Evolutionary conservation across 129 eudicot genomes (phyloP), one percentile per base, ranked within the genome.

Genomic region (Chrysanthemum seticuspe): DNA sequence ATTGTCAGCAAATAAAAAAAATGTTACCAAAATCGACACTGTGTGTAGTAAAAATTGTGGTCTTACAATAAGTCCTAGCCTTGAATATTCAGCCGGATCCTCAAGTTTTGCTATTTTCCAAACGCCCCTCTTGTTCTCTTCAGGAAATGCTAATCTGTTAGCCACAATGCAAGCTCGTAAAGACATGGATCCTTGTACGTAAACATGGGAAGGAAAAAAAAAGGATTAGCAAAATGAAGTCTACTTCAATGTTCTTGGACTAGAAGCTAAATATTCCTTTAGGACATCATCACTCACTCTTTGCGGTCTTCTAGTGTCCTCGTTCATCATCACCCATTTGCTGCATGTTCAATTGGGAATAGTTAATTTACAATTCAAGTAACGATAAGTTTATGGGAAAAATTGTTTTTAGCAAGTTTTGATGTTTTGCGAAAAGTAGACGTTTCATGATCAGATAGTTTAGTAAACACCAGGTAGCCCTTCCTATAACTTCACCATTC

Each of bases 61-160:
- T 58, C 91, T 76, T 86, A 88, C 97, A 88, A 6, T 10, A 63
- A 63, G 50, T 63, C 68, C 68, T 34, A 63, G 50, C 13, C 51
- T 34, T 12, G 68, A 63, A 63, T 63, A 63, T 13, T 63, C 68
- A 34, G 68, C 68, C 6, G 13, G 68, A 34, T 63, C 68, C 15
- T 63, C 14, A 29, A 63, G 51, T 34, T 63, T 63, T 63, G 68
- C 27, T 63, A 34, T 34, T 63, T 34, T 63, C 47, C 3, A 9
- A 25, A 63, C 13, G 13, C 13, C 36, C 49, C 19, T 34, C 25
- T 63, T 63, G 49, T 34, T 63, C 51, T 63, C 49, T 63, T 63
- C 51, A 10, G 23, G 51, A 63, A 63, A 63, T 14, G 50, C 23
- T 63, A 34, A 63, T 63, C 25, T 63, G 14, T 12, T 13, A 14